Conservation (phyloP, 345 rosid species). For the Dovyalis caffra region DNA sequence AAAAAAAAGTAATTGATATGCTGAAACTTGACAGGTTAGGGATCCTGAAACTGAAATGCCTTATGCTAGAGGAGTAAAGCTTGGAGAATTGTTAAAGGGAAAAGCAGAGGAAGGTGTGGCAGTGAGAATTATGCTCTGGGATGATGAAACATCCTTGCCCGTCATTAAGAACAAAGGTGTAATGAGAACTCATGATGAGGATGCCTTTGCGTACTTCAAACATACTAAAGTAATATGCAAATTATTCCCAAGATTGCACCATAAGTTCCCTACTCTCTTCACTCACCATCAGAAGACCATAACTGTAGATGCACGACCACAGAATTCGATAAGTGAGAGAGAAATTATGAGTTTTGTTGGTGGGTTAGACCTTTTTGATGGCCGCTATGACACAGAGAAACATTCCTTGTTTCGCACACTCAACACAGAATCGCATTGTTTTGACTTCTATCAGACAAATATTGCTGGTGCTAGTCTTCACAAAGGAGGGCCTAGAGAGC, state of each 20-base stretch:
- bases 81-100: constrained; percentile 65
- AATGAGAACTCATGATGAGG: constrained; percentile 71
- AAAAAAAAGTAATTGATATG: neutral
- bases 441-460: constrained; percentile 72
- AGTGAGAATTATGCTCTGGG: constrained; percentile 86
- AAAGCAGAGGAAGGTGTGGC: constrained; percentile 89
- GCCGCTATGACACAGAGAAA: constrained; percentile 77
- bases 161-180: constrained; percentile 77
- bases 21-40: constrained; percentile 40
- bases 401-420: constrained; percentile 75
- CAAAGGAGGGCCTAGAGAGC: constrained; percentile 92
- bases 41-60: constrained; percentile 62
- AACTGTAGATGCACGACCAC: constrained; percentile 48
- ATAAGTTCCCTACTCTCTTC: constrained; percentile 68
- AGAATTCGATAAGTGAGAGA: constrained; percentile 33
- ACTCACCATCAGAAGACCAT: constrained; percentile 90
- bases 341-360: constrained; percentile 84
- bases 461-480: constrained; percentile 60
- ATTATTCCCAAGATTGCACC: constrained; percentile 65
- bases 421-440: constrained; percentile 35
- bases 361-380: constrained; percentile 80
- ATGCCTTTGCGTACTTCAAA: constrained; percentile 60
- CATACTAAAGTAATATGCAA: constrained; percentile 63
- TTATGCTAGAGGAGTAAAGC: constrained; percentile 59
- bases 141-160: constrained; percentile 75